These are phyloP conservation scores for Sporisorium graminicola DNA, from an alignment of 1,284 basidiomycete genomes.

Conservation along the genomic window DNA sequence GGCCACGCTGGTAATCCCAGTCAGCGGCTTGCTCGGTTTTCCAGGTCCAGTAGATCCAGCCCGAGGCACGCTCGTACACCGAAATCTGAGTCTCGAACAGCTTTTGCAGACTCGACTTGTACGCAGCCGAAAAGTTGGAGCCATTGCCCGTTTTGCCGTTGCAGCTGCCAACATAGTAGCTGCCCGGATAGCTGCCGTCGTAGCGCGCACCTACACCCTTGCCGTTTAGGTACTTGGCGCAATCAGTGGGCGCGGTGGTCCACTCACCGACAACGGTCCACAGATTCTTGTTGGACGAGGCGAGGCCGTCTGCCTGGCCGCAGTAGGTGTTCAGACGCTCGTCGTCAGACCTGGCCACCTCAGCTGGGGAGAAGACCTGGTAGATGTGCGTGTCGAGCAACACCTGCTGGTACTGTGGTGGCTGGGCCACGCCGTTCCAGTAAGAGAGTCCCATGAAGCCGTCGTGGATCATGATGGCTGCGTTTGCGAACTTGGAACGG, in stretches of 20 bases:
- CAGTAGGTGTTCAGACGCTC: slow-evolving; percentile 61
- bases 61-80: slow-evolving; percentile 72
- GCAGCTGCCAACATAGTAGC: slow-evolving; percentile 78
- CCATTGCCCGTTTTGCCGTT: slow-evolving; percentile 79
- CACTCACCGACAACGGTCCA: slow-evolving; percentile 69
- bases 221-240: slow-evolving; percentile 82
- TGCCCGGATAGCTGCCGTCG: slow-evolving; percentile 76
- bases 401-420: slow-evolving; percentile 75
- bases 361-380: slow-evolving; percentile 55
- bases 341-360: slow-evolving; percentile 45
- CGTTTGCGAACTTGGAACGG: slow-evolving; percentile 44
- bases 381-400: slow-evolving; percentile 77
- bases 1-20: slow-evolving; percentile 68
- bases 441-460: slow-evolving; percentile 83
- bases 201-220: slow-evolving; percentile 79
- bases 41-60: slow-evolving; percentile 88
- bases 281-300: slow-evolving; percentile 53
- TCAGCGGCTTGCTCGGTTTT: slow-evolving; percentile 74
- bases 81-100: slow-evolving; percentile 84
- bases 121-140: slow-evolving; percentile 79
- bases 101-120: slow-evolving; percentile 85
- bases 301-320: slow-evolving; percentile 33
- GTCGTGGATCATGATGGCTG: slow-evolving; percentile 78
- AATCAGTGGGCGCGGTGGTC: slow-evolving; percentile 80
- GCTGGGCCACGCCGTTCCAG: slow-evolving; percentile 79